Conservation (phyloP, 345 rosid species). For the Hevea brasiliensis region DNA sequence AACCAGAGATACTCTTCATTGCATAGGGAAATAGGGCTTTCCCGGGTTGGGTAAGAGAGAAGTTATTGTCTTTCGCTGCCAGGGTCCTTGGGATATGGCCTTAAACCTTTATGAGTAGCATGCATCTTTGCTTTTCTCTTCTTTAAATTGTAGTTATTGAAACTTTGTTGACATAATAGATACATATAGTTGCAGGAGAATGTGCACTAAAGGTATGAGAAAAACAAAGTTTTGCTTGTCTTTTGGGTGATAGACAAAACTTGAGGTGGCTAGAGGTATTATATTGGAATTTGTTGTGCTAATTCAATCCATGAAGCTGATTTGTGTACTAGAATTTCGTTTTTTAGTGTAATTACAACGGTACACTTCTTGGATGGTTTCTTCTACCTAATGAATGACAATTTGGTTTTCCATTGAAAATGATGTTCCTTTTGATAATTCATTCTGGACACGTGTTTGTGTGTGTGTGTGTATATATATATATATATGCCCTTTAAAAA, state of each 20-base stretch:
- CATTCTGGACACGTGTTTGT: too few species aligned
- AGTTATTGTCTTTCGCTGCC: not conserved
- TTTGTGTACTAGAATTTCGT: not conserved
- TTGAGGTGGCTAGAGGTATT: not conserved
- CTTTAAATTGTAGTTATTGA: not conserved
- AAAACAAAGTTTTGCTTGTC: too few species aligned
- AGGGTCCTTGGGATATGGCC: not conserved
- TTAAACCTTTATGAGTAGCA: not conserved
- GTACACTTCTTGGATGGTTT: not conserved
- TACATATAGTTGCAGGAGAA: not conserved
- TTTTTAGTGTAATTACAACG: not conserved
- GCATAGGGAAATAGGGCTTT: not conserved
- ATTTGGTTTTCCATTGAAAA: constrained; percentile 1
- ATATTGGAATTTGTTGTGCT: not conserved
- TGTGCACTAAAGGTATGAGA: not conserved
- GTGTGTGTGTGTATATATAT: not conserved
- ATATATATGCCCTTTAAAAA: not conserved
- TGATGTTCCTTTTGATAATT: not conserved
- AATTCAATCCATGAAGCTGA: not conserved
- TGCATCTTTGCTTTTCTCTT: not conserved
- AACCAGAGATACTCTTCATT: constrained; percentile 25
- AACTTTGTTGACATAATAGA: not conserved
- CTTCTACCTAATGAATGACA: not conserved
- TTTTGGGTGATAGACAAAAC: not conserved
- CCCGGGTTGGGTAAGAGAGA: not conserved